Evolutionary conservation across 2,329 filamentous ascomycete genomes (phyloP).

Genomic region (Monilinia laxa): DNA sequence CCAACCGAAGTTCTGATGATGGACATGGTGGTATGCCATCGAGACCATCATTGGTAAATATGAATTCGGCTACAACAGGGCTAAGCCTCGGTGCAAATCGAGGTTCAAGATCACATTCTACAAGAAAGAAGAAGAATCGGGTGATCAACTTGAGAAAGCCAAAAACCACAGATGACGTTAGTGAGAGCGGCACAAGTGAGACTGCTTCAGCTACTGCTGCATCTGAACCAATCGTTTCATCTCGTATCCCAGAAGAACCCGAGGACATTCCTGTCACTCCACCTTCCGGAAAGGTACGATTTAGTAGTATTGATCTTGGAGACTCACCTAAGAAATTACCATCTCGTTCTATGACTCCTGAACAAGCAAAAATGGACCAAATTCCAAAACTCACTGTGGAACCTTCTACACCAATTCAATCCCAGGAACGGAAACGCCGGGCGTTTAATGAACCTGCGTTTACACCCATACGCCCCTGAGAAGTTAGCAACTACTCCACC

Average conservation of each 20-base stretch:
- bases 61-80: conserved; percentile 60
- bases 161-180: conserved; percentile 47
- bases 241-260: conserved; percentile 59
- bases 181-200: conserved; percentile 41
- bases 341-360: conserved; percentile 24
- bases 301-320: conserved; percentile 42
- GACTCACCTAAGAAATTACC: conserved; percentile 39
- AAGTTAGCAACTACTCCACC: conserved; percentile 26
- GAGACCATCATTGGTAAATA: conserved; percentile 63
- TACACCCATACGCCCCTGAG: conserved; percentile 29
- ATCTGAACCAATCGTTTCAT: conserved; percentile 59
- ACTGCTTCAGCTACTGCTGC: conserved; percentile 57
- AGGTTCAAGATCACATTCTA: conserved; percentile 53
- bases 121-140: conserved; percentile 78
- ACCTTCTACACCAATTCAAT: conserved; percentile 28
- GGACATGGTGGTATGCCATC: conserved; percentile 58
- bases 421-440: conserved; percentile 26
- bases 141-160: conserved; percentile 77
- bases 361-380: conserved; percentile 25
- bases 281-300: conserved; percentile 43
- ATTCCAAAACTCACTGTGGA: conserved; percentile 19
- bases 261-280: conserved; percentile 56
- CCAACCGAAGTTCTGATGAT: conserved; percentile 61
- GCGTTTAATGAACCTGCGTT: conserved; percentile 24
- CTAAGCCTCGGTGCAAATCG: conserved; percentile 62